Conservation (phyloP, 768 basidiomycete species). For the Tephrocybe sp. region DNA sequence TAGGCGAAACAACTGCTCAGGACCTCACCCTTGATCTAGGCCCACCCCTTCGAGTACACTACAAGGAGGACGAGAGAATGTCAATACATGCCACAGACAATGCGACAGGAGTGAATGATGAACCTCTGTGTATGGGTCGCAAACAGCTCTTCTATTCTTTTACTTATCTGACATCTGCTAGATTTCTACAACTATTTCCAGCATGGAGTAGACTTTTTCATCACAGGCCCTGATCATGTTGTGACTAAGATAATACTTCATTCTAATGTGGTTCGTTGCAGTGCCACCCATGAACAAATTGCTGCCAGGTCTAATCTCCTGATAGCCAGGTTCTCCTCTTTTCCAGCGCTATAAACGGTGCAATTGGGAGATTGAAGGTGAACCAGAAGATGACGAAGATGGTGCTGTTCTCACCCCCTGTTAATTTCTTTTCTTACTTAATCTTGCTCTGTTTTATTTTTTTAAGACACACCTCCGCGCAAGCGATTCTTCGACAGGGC, state of each 20-base stretch:
- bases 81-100: constrained; percentile 66
- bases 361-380: constrained; percentile 84
- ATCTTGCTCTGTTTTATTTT: background rate
- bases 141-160: background rate
- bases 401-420: constrained; percentile 38
- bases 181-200: constrained; percentile 96
- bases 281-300: constrained; percentile 18
- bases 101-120: constrained; percentile 45
- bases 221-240: constrained; percentile 67
- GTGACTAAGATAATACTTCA: constrained; percentile 88
- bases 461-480: constrained; percentile 68
- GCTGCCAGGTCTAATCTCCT: background rate
- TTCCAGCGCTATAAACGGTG: constrained; percentile 93
- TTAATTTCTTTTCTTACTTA: constrained; percentile 1
- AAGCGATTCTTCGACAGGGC: constrained; percentile 75
- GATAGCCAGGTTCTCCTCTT: constrained; percentile 80
- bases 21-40: constrained; percentile 81
- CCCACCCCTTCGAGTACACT: constrained; percentile 71
- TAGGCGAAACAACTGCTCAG: constrained; percentile 81
- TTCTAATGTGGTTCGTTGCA: constrained; percentile 69
- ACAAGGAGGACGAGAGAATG: constrained; percentile 91
- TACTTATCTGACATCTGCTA: constrained; percentile 24
- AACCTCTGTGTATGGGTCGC: constrained; percentile 46
- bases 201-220: constrained; percentile 84
- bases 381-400: constrained; percentile 82